Evolutionary conservation across 169 alveolate species (phyloP).

Genomic region (Perkinsus chesapeaki): DNA sequence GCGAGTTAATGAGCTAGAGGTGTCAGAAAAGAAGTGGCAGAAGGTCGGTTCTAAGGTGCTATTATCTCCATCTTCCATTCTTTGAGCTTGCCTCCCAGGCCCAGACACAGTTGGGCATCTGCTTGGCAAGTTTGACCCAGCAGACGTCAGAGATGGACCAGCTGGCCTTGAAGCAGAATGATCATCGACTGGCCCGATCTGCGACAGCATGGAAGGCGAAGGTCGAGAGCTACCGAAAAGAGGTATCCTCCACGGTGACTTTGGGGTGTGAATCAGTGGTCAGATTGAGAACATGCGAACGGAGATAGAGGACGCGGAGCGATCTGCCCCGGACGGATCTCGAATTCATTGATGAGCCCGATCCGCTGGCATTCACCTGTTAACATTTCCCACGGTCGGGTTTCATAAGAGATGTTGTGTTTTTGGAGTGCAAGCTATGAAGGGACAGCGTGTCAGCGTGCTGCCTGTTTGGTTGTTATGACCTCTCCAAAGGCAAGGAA

Average conservation of each 20-base stretch:
- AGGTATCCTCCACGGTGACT: background rate
- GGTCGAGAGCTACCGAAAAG: background rate
- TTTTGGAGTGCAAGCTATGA: no score
- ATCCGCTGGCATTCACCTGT: no score
- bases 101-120: background rate
- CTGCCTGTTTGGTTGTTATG: background rate
- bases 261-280: background rate
- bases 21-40: background rate
- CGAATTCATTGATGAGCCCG: background rate
- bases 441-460: background rate
- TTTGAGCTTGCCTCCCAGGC: background rate
- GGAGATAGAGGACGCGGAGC: background rate
- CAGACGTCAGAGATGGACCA: background rate
- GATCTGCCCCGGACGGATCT: background rate
- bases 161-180: background rate
- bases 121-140: background rate
- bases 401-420: no score
- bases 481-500: background rate
- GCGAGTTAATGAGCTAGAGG: background rate
- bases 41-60: background rate
- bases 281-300: background rate
- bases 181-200: background rate
- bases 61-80: background rate
- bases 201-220: background rate
- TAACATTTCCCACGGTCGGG: no score